Base-by-base conservation (phyloP, 495 filamentous ascomycete genomes). In the Lineolata rhizophorae region DNA sequence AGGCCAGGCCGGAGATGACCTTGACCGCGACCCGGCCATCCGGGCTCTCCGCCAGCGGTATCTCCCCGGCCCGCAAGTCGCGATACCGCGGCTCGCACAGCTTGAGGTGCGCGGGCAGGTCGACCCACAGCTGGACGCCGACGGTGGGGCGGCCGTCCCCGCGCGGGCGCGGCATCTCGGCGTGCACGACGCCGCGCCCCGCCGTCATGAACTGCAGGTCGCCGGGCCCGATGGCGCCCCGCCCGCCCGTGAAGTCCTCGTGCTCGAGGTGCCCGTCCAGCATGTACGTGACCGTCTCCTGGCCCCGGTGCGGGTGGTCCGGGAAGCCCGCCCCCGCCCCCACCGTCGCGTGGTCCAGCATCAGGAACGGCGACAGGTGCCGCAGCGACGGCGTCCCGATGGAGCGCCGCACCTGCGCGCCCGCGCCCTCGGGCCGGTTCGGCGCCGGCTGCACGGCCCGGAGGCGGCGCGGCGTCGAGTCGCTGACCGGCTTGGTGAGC, bases 141-240 rank as follows among this genome's bases (percentile, higher is more conserved):
- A 91, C 68, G 45, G 80, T 92, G n/a, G n/a, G n/a, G 28, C 56
- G 64, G 3, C 80, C 84, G 47, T 90, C 77, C 2, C 52, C 37
- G 40, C 79, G 79, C 48, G 80, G 73, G 27, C 70, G 62, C 13
- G 85, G 85, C 84, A 95, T 95, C 57, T 95, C 85, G 6, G 87
- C 81, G 47, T 95, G 85, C 64, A 95, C 76, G 46, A 94, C 92
- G 4, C 85, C 85, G 3, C 66, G 57, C 0, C 85, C 85, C 3
- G 85, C 85, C 0, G 85, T 94, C 85, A 95, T 95, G 66, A 95
- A 95, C 48, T 95, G 85, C 26, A 95, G 52, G 36, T 91, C 87
- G 2, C 85, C 85, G 0, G 73, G 51, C 31, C 75, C 64, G 39
- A 97, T 85, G 3, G 76, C 84, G 30, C 84, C 87, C 21, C 62